phyloP scores from a whole-genome alignment of 352 stramenopile species.

The Peronosclerospora sorghi region DNA sequence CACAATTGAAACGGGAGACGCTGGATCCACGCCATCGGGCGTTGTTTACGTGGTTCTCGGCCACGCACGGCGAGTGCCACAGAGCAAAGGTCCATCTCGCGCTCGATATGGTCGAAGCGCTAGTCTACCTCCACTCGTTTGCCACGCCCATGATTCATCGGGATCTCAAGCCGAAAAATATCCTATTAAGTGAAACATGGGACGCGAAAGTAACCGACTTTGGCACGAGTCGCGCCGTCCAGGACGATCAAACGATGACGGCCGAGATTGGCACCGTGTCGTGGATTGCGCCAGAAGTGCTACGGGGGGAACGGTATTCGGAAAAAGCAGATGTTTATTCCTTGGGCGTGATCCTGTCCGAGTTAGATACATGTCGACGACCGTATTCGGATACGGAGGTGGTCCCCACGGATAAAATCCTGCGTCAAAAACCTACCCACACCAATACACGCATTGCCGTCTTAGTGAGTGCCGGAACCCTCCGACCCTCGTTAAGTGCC shows the following conservation, averaged over 20 bases:
- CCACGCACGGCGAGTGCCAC: slow-evolving; percentile 11
- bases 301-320: slow-evolving; percentile 45
- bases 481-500: slow-evolving; percentile 29
- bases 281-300: slow-evolving; percentile 63
- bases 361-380: slow-evolving; percentile 37
- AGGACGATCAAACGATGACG: slow-evolving; percentile 28
- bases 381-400: slow-evolving; percentile 23
- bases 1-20: slow-evolving; percentile 22
- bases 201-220: slow-evolving; percentile 52
- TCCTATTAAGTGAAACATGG: slow-evolving; percentile 32
- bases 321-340: slow-evolving; percentile 70
- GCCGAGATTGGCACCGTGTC: slow-evolving; percentile 44
- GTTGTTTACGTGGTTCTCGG: slow-evolving; percentile 22
- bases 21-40: slow-evolving; percentile 15
- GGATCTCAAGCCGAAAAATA: slow-evolving; percentile 43
- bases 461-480: slow-evolving; percentile 33
- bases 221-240: slow-evolving; percentile 31
- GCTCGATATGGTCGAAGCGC: slow-evolving; percentile 26
- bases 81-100: slow-evolving; percentile 32
- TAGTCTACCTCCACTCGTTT: slow-evolving; percentile 40
- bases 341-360: slow-evolving; percentile 49
- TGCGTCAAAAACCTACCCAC: slow-evolving; percentile 15
- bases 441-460: slow-evolving; percentile 43
- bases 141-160: slow-evolving; percentile 40
- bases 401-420: slow-evolving; percentile 15